Base-by-base conservation (phyloP, 768 basidiomycete genomes). In the Leucocoprinus leucothites region DNA sequence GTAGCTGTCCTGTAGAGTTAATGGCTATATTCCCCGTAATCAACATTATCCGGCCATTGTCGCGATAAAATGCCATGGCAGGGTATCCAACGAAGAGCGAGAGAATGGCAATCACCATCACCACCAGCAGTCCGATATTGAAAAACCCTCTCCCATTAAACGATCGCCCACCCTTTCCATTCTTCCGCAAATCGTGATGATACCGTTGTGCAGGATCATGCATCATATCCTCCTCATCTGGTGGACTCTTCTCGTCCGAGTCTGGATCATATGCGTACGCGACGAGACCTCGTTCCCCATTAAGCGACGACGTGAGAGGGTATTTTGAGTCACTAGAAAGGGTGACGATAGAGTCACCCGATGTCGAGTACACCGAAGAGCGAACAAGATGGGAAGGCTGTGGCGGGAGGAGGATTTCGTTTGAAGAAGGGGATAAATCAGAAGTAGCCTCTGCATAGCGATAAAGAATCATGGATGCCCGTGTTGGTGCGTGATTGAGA, bases 61-160 rank as follows among this genome's bases (percentile, higher is more conserved):
- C 65, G 7, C 61, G 63, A 60, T 75, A 76, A 43, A 75, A 80
- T 26, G 59, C 61, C 34, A 68, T 61, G n/a, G 94, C 76, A 0
- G 94, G 94, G 63, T 89, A 94, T 24, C 82, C 79, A 48, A 89
- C 82, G 66, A 95, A 96, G 3, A 96, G 74, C 19, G 66, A 66
- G 51, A 95, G 66, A 52, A 95, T 68, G 1, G 73, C 78, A 9
- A 65, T 21, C 19, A 89, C 67, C 58, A 95, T 74, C 18, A 86
- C 5, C 26, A 86, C 9, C 35, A 96, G 72, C 50, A 85, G 79
- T 28, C 80, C 71, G 38, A 93, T 63, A 69, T 94, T 95, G 58
- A 78, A 63, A 24, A 87, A 40, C 3, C 53, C 57, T 4, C 69
- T 38, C 26, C 19, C 11, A 9, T 44, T 31, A 9, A 52, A n/a